Conservation (phyloP, 768 basidiomycete genomes). For the Pleurotus pulmonarius region DNA sequence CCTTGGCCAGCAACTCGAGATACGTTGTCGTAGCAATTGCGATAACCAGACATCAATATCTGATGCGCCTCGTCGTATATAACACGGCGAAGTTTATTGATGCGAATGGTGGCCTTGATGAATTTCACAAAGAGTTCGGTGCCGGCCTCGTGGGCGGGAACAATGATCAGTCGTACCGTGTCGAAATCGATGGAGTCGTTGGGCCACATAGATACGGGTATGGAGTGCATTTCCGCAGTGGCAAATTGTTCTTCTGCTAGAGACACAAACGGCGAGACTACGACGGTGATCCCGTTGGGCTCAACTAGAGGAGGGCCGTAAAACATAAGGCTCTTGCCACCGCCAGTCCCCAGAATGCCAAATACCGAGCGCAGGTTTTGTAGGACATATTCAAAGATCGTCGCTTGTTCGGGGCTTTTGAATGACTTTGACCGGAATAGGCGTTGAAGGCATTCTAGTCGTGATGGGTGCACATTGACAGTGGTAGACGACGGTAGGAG, state of each 20-base stretch:
- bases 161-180: constrained; percentile 1
- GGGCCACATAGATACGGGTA: not conserved
- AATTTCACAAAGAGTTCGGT: not conserved
- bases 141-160: constrained; percentile 1
- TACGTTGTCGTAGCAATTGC: constrained; percentile 3
- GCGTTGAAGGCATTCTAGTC: not conserved
- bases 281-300: not conserved
- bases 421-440: not conserved
- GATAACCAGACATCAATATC: not conserved
- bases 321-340: constrained; percentile 8
- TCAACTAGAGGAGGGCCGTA: constrained; percentile 1
- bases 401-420: not conserved
- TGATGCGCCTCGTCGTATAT: constrained; percentile 9
- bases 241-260: not conserved
- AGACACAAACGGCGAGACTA: constrained; percentile 1
- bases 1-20: not conserved
- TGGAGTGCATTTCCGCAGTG: no score
- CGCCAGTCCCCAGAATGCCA: constrained; percentile 5
- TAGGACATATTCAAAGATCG: not conserved
- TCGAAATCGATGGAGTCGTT: not conserved
- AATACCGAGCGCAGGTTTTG: not conserved
- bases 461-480: not conserved
- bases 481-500: not conserved
- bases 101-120: not conserved
- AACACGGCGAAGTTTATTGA: not conserved